Base-by-base conservation (phyloP, 2,329 filamentous ascomycete species). In the Orbilia oligospora region DNA sequence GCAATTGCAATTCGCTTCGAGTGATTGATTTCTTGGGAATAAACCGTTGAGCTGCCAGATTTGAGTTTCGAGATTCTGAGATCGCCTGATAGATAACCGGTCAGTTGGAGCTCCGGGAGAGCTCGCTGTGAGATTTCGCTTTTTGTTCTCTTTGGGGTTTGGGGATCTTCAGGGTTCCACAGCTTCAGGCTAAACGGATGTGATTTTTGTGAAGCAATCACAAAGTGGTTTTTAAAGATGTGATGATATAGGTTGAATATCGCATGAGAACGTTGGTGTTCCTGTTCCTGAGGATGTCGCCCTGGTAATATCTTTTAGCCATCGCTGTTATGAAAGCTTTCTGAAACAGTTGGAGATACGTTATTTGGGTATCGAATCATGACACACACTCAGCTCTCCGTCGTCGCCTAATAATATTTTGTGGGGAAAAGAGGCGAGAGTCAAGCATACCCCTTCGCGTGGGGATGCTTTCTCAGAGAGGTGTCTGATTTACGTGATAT, bases 401-500 rank as follows among this genome's bases (percentile, higher is more conserved):
- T 44, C 44, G 36, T 61, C 51, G 69, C 69, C 33, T 61, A 55
- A 41, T 33, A 49, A 8, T 41, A n/a, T 30, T 30, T 61, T 72
- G 58, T 72, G 70, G 70, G 61, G 61, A 67, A 69, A 48, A 53
- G 24, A 49, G 41, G 51, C 55, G 48, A 63, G 41, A 30, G 48
- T 46, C 55, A 48, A n/a, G 53, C 53, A 5, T 55, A 20, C 33
- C 27, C 27, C 6, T 30, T 71, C 67, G 73, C 73, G 73, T 77
- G 67, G 73, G 67, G 67, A 77, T 71, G 46, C 73, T 69, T 30
- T 18, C 33, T 38, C 12, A 61, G 46, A 33, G 27, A 3, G n/a
- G 48, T 22, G 22, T 46, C 65, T 56, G 66, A 56, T 71, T 71
- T 78, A 71, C 73, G 68, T 71, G 68, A 71, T 78, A 67, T 71